Base-by-base conservation (phyloP, 768 basidiomycete species). In the Lactarius sanguifluus region DNA sequence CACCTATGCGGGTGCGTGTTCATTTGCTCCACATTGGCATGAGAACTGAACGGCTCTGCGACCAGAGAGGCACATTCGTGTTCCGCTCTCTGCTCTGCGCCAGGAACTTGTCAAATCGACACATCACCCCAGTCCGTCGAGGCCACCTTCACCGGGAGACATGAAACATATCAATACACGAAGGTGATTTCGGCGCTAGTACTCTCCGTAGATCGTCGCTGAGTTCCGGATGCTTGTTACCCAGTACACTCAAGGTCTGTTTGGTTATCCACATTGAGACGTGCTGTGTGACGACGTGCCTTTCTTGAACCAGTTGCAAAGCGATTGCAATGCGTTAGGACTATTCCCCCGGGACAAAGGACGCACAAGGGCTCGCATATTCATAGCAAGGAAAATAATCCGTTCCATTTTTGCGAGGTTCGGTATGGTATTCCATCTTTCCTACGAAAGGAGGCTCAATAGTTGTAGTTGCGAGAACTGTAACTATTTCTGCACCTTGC, bases 61-160 rank as follows among this genome's bases (percentile, higher is more conserved):
- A 57, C 57, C 50, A 52, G 50, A 15, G 50, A 52, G 50, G 0
- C 23, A 25, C 50, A 52, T 52, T 52, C 50, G 13, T 52, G 50
- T 25, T 52, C 50, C 13, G 50, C 50, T 25, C 50, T 52, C 13
- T 52, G 50, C 23, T 52, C 75, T 30, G 75, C 79, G 0, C 70
- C 72, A 0, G 86, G 86, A 5, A 82, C 81, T n/a, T 87, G 86
- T 65, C 79, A 52, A 85, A 86, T 87, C 15, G 81, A 86, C 58
- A 85, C 81, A 0, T 77, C 80, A 0, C 86, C 86, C 1, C 82
- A 84, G 63, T 83, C 85, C 0, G 80, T 88, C 41, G 83, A 86
- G 13, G 70, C 83, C 84, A 10, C 86, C 85, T 0, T 88, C 86
- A 69, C 82, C 80, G 0, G 87, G 73, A 64, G 82, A 86, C 60